phyloP scores from a whole-genome alignment of 495 filamentous ascomycete genomes.

The Aspergillus sclerotioniger region DNA sequence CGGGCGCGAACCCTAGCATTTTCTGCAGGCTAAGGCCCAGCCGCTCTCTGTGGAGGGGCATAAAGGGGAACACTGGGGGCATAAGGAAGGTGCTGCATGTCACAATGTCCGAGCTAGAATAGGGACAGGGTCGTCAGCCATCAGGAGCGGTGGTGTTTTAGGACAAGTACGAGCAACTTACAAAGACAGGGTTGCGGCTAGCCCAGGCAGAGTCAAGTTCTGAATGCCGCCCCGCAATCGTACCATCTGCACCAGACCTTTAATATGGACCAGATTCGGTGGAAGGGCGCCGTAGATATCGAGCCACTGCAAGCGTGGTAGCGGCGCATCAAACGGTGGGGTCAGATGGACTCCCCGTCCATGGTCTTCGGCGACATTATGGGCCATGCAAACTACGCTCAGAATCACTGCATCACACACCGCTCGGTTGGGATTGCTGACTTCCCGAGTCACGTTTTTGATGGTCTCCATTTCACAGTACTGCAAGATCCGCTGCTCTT shows the following conservation, averaged over 20 bases:
- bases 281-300: constrained; percentile 40
- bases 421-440: constrained; percentile 31
- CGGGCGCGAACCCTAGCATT: constrained; percentile 26
- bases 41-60: constrained; percentile 27
- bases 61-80: constrained; percentile 34
- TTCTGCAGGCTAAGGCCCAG: constrained; percentile 23
- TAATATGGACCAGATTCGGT: constrained; percentile 38
- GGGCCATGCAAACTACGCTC: constrained; percentile 43
- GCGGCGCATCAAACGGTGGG: constrained; percentile 36
- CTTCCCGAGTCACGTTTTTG: constrained; percentile 34
- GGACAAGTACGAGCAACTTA: constrained; percentile 18
- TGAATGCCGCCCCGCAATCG: constrained; percentile 37
- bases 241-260: constrained; percentile 37
- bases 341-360: constrained; percentile 2
- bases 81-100: constrained; percentile 29
- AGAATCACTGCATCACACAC: constrained; percentile 37
- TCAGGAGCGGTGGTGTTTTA: not conserved
- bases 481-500: constrained; percentile 29
- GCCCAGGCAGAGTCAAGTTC: constrained; percentile 29
- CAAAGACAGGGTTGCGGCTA: constrained; percentile 37
- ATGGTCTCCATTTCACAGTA: constrained; percentile 39
- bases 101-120: constrained; percentile 36
- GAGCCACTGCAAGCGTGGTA: constrained; percentile 43
- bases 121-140: constrained; percentile 4
- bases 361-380: constrained; percentile 30